A percentile compares a stretch with the other conserved stretches of the same genome.
phyloP scores from a whole-genome alignment of 768 basidiomycete species.

The Mycena rosella region DNA sequence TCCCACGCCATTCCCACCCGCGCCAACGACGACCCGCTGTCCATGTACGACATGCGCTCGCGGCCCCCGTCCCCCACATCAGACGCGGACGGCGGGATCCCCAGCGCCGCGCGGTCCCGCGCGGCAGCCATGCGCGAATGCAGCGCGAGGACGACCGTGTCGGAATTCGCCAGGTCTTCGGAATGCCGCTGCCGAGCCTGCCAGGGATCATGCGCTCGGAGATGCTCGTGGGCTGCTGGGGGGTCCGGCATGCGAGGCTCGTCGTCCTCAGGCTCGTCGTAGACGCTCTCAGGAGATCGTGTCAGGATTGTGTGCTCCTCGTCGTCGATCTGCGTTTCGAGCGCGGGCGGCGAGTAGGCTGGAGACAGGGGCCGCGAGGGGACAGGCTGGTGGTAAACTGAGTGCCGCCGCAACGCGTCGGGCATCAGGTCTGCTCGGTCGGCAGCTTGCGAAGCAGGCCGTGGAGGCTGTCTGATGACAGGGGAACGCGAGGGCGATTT shows the following conservation, averaged over 20 bases:
- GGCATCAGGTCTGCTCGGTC: conserved; percentile 36
- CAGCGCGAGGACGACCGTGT: conserved; percentile 41
- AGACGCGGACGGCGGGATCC: conserved; percentile 61
- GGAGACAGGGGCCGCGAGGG: conserved; percentile 22
- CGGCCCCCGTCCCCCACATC: conserved; percentile 42
- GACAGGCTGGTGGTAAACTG: conserved; percentile 44
- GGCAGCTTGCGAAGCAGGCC: conserved; percentile 1
- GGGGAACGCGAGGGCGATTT: conserved; percentile 47
- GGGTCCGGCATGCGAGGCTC: conserved; percentile 10
- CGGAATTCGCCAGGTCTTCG: conserved; percentile 38
- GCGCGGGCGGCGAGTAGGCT: too few relatives aligned
- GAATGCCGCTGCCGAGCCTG: conserved; percentile 33
- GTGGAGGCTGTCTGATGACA: conserved; percentile 41
- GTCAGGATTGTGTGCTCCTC: conserved; percentile 18
- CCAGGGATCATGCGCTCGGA: conserved; percentile 6
- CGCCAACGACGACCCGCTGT: conserved; percentile 63
- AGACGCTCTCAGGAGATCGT: conserved; percentile 33
- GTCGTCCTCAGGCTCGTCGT: conserved; percentile 29
- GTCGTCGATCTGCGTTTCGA: neutral
- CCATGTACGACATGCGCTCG: conserved; percentile 50
- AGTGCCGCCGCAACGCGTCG: conserved; percentile 44
- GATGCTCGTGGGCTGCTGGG: neutral
- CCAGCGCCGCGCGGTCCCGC: conserved; percentile 64
- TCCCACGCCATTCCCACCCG: conserved; percentile 56
- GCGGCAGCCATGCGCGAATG: conserved; percentile 52